Evolutionary conservation across 208 protist species (phyloP), one percentile per base, ranked within the genome.

Genomic region (Paratrypanosoma confusum): DNA sequence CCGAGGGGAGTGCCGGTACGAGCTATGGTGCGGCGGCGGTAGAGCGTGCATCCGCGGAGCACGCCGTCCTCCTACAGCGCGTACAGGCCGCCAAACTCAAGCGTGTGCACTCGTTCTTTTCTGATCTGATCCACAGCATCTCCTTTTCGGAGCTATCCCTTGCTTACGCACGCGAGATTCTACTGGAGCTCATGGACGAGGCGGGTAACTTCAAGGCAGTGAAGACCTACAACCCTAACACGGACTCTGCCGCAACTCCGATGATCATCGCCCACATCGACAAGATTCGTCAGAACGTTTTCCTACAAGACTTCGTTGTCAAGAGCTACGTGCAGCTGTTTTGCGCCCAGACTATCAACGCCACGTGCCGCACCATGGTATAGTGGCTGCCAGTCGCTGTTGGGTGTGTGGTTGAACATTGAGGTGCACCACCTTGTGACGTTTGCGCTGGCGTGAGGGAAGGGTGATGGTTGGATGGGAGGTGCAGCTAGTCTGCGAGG

Each of bases 71-170:
- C 11, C 11, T 21, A 14, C n/a, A 49, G 43, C 8, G 17, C 20
- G 39, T 26, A 6, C 21, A 14, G 10, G 35, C 35, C 8, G 29
- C 16, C 11, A 18, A 40, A 18, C 11, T 18, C 10, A 18, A 40
- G 36, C 16, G 22, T n/a, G 36, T 40, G 36, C 36, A 40, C 16
- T 40, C 22, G 5, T 81, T 78, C 40, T 86, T 90, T 31, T 51
- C 48, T 20, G 60, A 68, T 26, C 33, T 90, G 20, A 72, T 76
- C 21, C 62, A 74, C 41, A 81, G 67, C 42, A 51, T 56, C 8
- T 81, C 70, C 40, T 73, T 90, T 43, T 69, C 45, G 10, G 76
- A 83, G 55, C 57, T 90, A 21, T 68, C 60, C 35, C 61, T 84
- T 44, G 63, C 54, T 11, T 65, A 83, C 37, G 74, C 61, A 0